Evolutionary conservation across 306 rosid genomes (phyloP).

Genomic region (Cicer cuneatum): DNA sequence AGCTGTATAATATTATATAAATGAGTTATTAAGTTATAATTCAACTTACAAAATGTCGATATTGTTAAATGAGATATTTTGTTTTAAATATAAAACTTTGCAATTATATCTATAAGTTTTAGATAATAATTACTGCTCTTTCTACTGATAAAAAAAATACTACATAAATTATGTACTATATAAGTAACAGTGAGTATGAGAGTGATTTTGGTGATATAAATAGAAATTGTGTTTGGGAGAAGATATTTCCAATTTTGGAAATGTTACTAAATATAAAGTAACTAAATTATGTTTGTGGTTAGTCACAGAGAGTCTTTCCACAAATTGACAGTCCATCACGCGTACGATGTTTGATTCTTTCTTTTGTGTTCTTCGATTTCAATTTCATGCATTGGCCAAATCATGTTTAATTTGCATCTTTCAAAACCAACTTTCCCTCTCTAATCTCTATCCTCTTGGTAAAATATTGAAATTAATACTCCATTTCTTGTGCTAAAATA

Average conservation of each 20-base stretch:
- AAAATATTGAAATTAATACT: no score
- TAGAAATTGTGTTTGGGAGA: not conserved
- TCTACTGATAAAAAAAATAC: no score
- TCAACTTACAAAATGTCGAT: no score
- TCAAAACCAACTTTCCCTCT: not conserved
- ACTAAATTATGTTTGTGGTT: not conserved
- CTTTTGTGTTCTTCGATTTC: conserved; percentile 17
- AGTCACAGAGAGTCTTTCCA: conserved; percentile 18
- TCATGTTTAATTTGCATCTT: not conserved
- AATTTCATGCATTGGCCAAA: conserved; percentile 8
- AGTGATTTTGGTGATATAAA: not conserved
- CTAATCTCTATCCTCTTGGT: no score
- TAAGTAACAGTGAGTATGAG: not conserved
- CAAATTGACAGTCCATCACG: conserved; percentile 26
- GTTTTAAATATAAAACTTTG: no score
- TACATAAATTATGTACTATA: no score
- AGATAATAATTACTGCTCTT: no score
- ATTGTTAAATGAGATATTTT: no score
- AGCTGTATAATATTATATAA: no score
- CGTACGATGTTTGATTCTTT: conserved; percentile 42
- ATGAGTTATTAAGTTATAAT: no score
- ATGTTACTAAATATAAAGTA: conserved; percentile 9
- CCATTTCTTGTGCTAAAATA: no score
- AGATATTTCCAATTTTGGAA: conserved; percentile 41
- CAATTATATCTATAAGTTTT: no score